Base-by-base conservation (phyloP, 768 basidiomycete species). In the Antrodiella citrinella region DNA sequence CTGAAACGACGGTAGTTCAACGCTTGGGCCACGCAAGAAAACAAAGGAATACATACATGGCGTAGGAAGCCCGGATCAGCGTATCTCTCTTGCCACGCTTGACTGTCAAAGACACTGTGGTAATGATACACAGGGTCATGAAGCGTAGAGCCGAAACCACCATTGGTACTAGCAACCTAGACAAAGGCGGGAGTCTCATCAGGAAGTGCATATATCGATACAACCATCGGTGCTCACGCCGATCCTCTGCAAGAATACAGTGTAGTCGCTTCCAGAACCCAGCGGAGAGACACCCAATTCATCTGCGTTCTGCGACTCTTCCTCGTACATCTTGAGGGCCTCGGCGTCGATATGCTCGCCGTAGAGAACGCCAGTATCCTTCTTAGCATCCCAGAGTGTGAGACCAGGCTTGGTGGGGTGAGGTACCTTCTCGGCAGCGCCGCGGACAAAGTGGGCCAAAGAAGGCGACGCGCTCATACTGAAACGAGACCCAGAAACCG, bases 231-330 rank as follows among this genome's bases (percentile, higher is more conserved):
- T 43, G 78, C 67, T 48, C 41, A 86, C 77, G 1, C 86, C 86
- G 47, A 82, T 71, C 39, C 82, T 73, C 65, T 97, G 90, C 58
- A 98, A 67, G 70, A 97, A 96, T 5, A 90, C 84, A 0, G 94
- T 96, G 57, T 76, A 97, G 65, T 97, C 95, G 51, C 88, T 91
- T 21, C 90, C 90, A 48, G 84, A 87, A 25, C 91, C 91, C 19
- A 92, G 69, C 10, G 87, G 75, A 0, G 41, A 24, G 30, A 92
- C 65, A 15, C 73, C 76, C 9, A 67, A 62, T 20, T 68, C 61
- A 18, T 63, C 61, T 3, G 61, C 52, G 4, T 23, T 35, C 24
- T 25, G 26, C 48, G 11, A 51, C 55, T 73, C 63, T 11, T 66
- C 58, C 22, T 70, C 62, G 56, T 76, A 74, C 44, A 67, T 63